A percentile compares a stretch with the other conserved stretches of the same genome.
These are phyloP conservation scores for Huntiella decipiens DNA, from an alignment of 2,329 filamentous ascomycete genomes.

Conservation along the genomic window DNA sequence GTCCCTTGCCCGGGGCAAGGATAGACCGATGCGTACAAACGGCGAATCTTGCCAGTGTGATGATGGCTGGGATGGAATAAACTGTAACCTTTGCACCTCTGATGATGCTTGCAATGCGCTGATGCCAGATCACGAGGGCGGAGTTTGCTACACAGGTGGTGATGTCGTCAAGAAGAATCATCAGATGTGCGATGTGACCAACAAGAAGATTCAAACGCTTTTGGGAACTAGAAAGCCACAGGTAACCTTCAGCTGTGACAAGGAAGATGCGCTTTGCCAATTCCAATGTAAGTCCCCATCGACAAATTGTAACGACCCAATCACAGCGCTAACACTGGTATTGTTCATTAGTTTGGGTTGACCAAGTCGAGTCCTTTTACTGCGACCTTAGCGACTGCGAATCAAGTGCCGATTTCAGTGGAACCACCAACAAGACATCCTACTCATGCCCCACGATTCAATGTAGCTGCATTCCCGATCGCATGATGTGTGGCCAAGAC, in stretches of 20 bases:
- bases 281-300: constrained; percentile 58
- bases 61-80: constrained; percentile 89
- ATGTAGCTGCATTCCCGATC: constrained; percentile 73
- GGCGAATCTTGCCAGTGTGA: constrained; percentile 58
- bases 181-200: constrained; percentile 95
- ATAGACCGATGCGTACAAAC: constrained; percentile 56
- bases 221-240: constrained; percentile 73
- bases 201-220: constrained; percentile 76
- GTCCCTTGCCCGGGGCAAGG: constrained; percentile 60
- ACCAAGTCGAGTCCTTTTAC: constrained; percentile 86
- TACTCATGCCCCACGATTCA: constrained; percentile 73
- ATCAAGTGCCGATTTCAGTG: constrained; percentile 49
- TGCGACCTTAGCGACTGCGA: constrained; percentile 71
- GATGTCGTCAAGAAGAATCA: constrained; percentile 86
- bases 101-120: constrained; percentile 71
- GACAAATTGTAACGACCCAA: neutral
- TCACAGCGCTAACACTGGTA: neutral
- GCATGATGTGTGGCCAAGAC: constrained; percentile 84
- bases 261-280: constrained; percentile 57
- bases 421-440: constrained; percentile 57
- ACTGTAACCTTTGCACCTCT: constrained; percentile 86
- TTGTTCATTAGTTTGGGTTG: constrained; percentile 61
- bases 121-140: constrained; percentile 65
- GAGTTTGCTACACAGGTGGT: constrained; percentile 81
- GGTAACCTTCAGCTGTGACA: constrained; percentile 83